phyloP scores from a whole-genome alignment of 805 yeast species.

The Saccharomycopsis lassenensis region DNA sequence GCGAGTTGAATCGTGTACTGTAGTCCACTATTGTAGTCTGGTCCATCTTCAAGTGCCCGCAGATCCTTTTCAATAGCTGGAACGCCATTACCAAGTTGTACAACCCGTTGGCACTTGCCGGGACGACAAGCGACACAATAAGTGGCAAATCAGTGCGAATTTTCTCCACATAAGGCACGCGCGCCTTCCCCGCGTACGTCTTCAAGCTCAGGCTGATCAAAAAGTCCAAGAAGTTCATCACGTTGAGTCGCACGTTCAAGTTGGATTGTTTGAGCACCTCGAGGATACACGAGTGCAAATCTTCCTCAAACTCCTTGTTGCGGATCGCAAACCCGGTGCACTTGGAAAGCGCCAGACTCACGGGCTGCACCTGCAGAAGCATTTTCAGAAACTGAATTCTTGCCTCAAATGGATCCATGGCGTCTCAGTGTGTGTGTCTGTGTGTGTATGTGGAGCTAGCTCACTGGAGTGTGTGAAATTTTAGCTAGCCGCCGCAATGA shows the following conservation, averaged over 20 bases:
- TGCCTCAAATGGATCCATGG: constrained; percentile 86
- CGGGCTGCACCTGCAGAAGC: constrained; percentile 19
- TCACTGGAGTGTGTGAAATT: no score
- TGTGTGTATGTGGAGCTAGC: no score
- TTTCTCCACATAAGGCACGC: constrained; percentile 21
- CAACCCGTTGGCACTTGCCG: constrained; percentile 20
- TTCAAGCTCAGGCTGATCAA: constrained; percentile 31
- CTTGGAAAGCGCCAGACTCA: constrained; percentile 22
- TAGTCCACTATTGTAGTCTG: not conserved
- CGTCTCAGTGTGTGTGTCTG: no score
- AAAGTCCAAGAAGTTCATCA: constrained; percentile 62
- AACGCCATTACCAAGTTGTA: constrained; percentile 8
- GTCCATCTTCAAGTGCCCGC: not conserved
- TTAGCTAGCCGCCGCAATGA: no score
- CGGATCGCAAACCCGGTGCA: constrained; percentile 48
- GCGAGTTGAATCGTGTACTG: constrained; percentile 1
- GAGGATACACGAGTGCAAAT: constrained; percentile 53
- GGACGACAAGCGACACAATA: constrained; percentile 28
- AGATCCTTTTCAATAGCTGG: constrained; percentile 5
- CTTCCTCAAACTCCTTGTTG: constrained; percentile 51
- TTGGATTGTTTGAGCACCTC: constrained; percentile 43
- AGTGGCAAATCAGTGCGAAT: constrained; percentile 26
- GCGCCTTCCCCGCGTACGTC: constrained; percentile 5
- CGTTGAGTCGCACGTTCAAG: constrained; percentile 52
- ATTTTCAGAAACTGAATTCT: constrained; percentile 50